phyloP scores from a whole-genome alignment of 148 eudicot genomes.

The Cornus suecica region DNA sequence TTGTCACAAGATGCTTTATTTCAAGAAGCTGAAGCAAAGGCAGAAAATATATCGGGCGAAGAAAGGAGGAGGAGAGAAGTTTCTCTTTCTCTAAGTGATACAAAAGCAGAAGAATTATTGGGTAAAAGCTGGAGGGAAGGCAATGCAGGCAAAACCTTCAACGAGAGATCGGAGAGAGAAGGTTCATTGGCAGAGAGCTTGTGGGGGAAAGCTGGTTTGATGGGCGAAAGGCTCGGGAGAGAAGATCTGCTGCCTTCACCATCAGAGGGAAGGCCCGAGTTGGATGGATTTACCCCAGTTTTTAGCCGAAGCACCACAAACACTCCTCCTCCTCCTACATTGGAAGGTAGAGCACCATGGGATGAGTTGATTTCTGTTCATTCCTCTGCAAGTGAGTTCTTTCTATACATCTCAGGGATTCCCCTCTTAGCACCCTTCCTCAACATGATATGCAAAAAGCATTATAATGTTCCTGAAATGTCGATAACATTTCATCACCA shows the following conservation, averaged over 20 bases:
- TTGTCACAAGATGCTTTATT: slow-evolving; percentile 5
- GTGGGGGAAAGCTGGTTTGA: not conserved
- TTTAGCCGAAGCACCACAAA: not conserved
- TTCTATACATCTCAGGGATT: not conserved
- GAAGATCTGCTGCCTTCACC: not conserved
- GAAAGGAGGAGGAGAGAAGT: slow-evolving; percentile 5
- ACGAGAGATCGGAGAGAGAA: not conserved
- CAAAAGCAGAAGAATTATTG: not conserved
- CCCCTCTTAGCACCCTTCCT: no score
- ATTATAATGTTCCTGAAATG: no score
- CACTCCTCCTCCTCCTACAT: not conserved
- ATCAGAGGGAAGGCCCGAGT: no score
- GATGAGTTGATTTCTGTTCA: not conserved
- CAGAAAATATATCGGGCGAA: not conserved
- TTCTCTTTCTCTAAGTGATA: no score
- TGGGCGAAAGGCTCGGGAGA: not conserved
- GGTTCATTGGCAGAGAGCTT: not conserved
- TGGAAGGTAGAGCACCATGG: not conserved
- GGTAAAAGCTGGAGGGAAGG: not conserved
- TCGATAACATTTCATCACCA: no score
- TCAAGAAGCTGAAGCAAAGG: slow-evolving; percentile 10
- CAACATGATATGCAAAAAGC: no score
- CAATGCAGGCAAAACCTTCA: not conserved
- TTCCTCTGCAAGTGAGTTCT: slow-evolving; percentile 13
- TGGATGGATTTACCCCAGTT: not conserved